Base-by-base conservation (phyloP, 2,329 filamentous ascomycete species). In the Alternaria consortialis region DNA sequence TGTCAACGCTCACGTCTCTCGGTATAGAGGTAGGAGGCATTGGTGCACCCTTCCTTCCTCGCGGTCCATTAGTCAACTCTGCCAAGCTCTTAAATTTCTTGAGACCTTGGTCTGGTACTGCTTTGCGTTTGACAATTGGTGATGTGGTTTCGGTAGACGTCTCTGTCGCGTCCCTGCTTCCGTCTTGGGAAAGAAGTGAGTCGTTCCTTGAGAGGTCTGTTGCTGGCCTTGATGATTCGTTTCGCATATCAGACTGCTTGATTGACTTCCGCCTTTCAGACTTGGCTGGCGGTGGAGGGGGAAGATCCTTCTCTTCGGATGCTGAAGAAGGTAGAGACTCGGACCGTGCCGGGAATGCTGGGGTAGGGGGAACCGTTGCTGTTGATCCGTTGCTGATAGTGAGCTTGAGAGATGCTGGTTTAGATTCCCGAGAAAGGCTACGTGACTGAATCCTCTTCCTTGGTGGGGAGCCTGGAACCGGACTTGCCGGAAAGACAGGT, bases 371-470 rank as follows among this genome's bases (percentile, higher is more conserved):
- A 11, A 77, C 58, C 11, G 62, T 62, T 7, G 77, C 77, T 36
- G 77, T 79, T n/a, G 77, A 73, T 43, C 77, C 77, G 73, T 80
- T 80, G 68, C 76, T 78, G 29, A 66, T 62, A 29, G 60, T 64
- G 11, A 80, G 65, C 29, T 67, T 77, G 7, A 80, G 70, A 8
- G 73, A 73, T n/a, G 73, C 68, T 7, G 77, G 77, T 47, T 77
- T 78, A 9, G 69, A 72, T 48, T 67, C 71, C 27, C 77, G 76
- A 23, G 74, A 75, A 20, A 79, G 63, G 36, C 74, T 74, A 50
- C 73, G 71, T 36, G 69, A 78, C 37, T 69, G 62, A 20, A 80
- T 77, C 43, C 66, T 64, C 23, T 53, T 63, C 32, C 66, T 69
- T 34, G 68, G 68, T 61, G 66, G 20, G 9, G 72, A 69, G 53